phyloP scores from a whole-genome alignment of 2,329 filamentous ascomycete species.

The Xylariomycetidae sp. region DNA sequence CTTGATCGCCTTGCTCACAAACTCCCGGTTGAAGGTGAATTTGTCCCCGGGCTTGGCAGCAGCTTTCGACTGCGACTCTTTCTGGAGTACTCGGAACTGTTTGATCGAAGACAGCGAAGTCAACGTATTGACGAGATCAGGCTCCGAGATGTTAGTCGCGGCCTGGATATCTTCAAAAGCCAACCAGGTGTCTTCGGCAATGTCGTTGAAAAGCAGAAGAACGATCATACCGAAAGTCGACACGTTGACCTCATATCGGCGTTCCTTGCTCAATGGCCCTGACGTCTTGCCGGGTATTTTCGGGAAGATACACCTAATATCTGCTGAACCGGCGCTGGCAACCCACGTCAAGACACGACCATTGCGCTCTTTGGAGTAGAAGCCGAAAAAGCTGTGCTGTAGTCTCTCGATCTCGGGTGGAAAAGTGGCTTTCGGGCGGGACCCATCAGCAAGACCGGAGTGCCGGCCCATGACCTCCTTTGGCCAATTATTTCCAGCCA shows the following conservation, averaged over 20 bases:
- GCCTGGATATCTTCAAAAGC: conserved; percentile 75
- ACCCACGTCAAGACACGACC: conserved; percentile 86
- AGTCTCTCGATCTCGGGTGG: conserved; percentile 68
- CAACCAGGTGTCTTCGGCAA: conserved; percentile 46
- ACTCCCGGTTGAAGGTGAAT: conserved; percentile 78
- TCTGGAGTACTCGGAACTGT: conserved; percentile 65
- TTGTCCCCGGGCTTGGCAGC: conserved; percentile 64
- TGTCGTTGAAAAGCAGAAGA: conserved; percentile 80
- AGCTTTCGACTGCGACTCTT: conserved; percentile 72
- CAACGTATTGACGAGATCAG: conserved; percentile 70
- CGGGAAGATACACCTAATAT: conserved; percentile 75
- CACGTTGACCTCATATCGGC: conserved; percentile 84
- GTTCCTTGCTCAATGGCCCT: conserved; percentile 52
- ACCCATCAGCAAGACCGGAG: conserved; percentile 42
- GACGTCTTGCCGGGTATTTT: conserved; percentile 65
- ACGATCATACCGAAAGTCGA: conserved; percentile 91
- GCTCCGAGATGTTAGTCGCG: conserved; percentile 68
- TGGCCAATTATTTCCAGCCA: conserved; percentile 94
- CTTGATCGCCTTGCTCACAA: conserved; percentile 75
- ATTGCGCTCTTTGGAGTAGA: conserved; percentile 80
- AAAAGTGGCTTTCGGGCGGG: conserved; percentile 57
- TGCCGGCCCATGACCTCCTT: conserved; percentile 72
- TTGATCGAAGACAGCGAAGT: conserved; percentile 81
- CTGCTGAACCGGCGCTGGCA: conserved; percentile 66
- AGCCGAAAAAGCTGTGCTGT: conserved; percentile 80